Conservation (phyloP, 345 rosid genomes). For the Citrus reticulata region DNA sequence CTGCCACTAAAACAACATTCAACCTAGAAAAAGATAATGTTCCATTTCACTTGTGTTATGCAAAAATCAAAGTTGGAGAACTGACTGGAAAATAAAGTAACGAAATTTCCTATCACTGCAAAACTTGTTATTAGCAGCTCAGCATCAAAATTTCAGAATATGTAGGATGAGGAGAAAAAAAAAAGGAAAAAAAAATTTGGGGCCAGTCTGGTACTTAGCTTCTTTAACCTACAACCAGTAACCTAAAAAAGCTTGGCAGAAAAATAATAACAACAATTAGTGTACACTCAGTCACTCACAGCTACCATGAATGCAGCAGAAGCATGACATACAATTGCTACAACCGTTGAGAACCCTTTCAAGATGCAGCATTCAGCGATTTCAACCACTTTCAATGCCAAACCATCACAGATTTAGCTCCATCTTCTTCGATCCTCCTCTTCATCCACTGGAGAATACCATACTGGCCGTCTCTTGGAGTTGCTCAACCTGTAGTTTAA, state of each 20-base stretch:
- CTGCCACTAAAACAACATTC: too few species aligned
- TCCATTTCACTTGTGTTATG: background rate
- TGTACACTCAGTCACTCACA: background rate
- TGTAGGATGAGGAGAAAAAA: too few species aligned
- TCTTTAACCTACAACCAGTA: background rate
- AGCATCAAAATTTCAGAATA: background rate
- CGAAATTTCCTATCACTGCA: background rate
- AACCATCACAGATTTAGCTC: constrained; percentile 31
- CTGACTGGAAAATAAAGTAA: background rate
- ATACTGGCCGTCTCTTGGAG: constrained; percentile 49
- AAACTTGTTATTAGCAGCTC: background rate
- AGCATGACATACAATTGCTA: background rate
- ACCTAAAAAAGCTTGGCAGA: background rate
- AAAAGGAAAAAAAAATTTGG: too few species aligned
- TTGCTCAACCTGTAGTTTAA: constrained; percentile 75
- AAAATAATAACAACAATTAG: background rate
- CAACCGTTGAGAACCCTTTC: background rate
- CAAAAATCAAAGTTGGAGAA: background rate
- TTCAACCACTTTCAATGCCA: background rate
- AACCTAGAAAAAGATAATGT: background rate
- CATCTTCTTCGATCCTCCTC: constrained; percentile 75
- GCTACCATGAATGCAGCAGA: background rate
- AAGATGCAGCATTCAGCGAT: background rate
- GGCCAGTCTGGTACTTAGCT: background rate
- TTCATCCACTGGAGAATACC: constrained; percentile 81